Base-by-base conservation (phyloP, 495 filamentous ascomycete species). In the Aspergillus olivimuriae region DNA sequence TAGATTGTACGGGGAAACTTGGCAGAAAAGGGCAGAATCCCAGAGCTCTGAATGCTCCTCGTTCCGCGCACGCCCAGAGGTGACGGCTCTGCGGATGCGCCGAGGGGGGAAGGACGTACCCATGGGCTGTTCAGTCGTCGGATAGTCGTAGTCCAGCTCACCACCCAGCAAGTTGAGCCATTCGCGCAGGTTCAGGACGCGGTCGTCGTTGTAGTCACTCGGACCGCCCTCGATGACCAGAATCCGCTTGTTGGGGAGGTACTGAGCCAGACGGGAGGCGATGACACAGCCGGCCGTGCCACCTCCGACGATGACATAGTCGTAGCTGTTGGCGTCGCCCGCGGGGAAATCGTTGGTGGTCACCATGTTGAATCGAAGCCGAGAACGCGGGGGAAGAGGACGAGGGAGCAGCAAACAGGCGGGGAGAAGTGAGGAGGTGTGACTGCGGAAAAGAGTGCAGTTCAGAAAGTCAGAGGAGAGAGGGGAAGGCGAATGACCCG, bases 261-360 rank as follows among this genome's bases (percentile, higher is more conserved):
- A 84, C 51, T 82, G 68, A 1, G 74, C 78, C 67, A 86, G 68
- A 16, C 82, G 75, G 17, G 79, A 76, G 35, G 86, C 89, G 57
- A 95, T 82, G 31, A 90, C 86, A 61, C 89, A 86, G 43, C 89
- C 89, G 5, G 89, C 88, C 22, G 89, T 94, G 53, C 89, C 89
- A 38, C 87, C 89, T 46, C 86, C 88, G 11, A 94, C 78, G 53
- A 94, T 83, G 45, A 95, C 71, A 60, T 89, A 92, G 69, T 94
- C 88, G 66, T 81, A 94, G 71, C 69, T 73, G 67, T 81, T 73
- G 39, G 74, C 73, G 48, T 80, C 79, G 40, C 74, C 50, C 36
- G 75, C 59, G 37, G 80, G 69, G 38, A 84, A 67, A 3, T 79
- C 65, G 44, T 73, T 78, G 33, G 81, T 85, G 53, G 82, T 85